Evolutionary conservation across 169 alveolate genomes (phyloP), one percentile per base, ranked within the genome.

Genomic region (Plasmodium vinckei): DNA sequence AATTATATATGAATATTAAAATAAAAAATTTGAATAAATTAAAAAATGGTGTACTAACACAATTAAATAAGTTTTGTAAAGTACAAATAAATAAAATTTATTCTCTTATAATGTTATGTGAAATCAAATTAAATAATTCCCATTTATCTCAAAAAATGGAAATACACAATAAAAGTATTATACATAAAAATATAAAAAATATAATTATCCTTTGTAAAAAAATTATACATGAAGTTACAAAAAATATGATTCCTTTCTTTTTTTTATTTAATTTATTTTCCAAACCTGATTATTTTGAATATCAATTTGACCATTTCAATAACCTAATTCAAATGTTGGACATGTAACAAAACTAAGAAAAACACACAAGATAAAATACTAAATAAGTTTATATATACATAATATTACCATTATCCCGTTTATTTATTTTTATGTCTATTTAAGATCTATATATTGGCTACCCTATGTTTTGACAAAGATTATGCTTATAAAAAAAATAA

Each of bases 221-320:
- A 19, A 21, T 79, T 79, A 60, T 79, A 6, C 61, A 65, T 6
- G 89, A 79, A 57, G 51, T 79, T 57, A 79, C 89, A 10, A 79
- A 59, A 65, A 79, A 79, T 53, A 15, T 79, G 67, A 54, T 79
- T 65, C 89, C 89, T n/a, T 64, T 64, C 57, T 79, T 79, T 27
- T 51, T 68, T 46, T 12, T 44, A 13, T 79, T 79, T 57, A 79
- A 79, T 44, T 65, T 79, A 64, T 79, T 79, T 65, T 79, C 89
- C 12, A n/a, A 79, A n/a, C 82, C 89, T 13, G 46, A 79, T 67
- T 79, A 79, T 79, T 79, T 79, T 79, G 56, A 79, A 65, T 79
- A 79, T 69, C 82, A 69, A 17, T 79, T 79, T 54, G 60, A 79
- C 9, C 64, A 65, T 69, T 79, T 79, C 89, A 9, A 51, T 44